Evolutionary conservation across 139 green algal species (phyloP).

Genomic region (Tetradesmus obliquus): DNA sequence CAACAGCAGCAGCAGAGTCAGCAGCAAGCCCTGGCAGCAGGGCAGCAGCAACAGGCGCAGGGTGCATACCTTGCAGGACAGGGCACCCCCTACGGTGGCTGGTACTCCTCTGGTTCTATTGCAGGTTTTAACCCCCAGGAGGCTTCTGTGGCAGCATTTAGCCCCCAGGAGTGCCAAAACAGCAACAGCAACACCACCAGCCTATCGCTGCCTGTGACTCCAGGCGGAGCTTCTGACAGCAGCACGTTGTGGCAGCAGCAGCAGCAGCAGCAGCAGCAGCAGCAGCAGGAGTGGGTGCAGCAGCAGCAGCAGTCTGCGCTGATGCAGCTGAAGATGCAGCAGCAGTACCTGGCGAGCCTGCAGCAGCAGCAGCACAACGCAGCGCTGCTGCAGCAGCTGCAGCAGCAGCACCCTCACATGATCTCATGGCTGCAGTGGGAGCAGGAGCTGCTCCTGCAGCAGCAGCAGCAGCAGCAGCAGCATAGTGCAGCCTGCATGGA

Average conservation of each 20-base stretch:
- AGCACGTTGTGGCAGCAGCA: neutral
- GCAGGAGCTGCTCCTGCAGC: neutral
- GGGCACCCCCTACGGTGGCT: neutral
- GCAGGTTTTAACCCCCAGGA: neutral
- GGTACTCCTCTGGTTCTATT: neutral
- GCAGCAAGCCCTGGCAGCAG: neutral
- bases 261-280: slow-evolving; percentile 4
- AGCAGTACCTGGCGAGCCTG: neutral
- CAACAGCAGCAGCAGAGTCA: neutral
- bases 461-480: neutral
- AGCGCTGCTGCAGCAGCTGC: neutral
- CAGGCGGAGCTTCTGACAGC: neutral
- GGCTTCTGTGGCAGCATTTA: neutral
- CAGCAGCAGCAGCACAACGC: neutral
- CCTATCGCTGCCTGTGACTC: neutral
- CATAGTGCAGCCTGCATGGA: neutral
- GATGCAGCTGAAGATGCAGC: neutral
- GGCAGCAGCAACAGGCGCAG: neutral
- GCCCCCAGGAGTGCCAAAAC: neutral
- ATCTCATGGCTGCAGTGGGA: neutral
- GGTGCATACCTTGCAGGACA: neutral
- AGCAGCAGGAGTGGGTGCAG: neutral
- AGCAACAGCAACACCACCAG: neutral
- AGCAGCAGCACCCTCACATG: neutral
- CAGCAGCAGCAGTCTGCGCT: neutral